These are phyloP conservation scores for Hippophae gyantsensis DNA, from an alignment of 306 rosid species.

Conservation along the genomic window DNA sequence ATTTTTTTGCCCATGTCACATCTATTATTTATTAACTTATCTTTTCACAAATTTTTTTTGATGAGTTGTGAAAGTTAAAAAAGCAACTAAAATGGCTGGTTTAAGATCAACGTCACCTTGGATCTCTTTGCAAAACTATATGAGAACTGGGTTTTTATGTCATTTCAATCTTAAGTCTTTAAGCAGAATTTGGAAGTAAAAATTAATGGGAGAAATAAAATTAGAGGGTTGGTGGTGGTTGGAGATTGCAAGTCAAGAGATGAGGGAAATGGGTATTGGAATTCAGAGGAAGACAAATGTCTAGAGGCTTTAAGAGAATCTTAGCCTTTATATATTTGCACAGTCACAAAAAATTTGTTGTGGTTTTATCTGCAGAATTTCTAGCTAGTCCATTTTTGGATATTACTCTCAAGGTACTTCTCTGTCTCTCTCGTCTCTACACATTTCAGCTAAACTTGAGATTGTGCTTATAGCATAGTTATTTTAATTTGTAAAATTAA, in stretches of 20 bases:
- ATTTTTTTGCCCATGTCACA: too few species aligned
- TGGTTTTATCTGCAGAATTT: slow-evolving; percentile 45
- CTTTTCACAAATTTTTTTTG: too few species aligned
- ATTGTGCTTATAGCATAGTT: too few species aligned
- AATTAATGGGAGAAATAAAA: slow-evolving; percentile 9
- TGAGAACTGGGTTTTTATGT: slow-evolving; percentile 13
- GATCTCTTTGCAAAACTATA: slow-evolving; percentile 4
- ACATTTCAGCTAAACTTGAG: too few species aligned
- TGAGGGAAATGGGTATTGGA: neutral
- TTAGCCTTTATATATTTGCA: slow-evolving; percentile 47
- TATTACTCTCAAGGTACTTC: slow-evolving; percentile 43
- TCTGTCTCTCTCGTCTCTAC: neutral
- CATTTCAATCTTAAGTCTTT: slow-evolving; percentile 3
- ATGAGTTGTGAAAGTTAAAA: too few species aligned
- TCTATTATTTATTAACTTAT: too few species aligned
- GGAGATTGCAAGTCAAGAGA: neutral
- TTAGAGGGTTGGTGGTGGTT: slow-evolving; percentile 3
- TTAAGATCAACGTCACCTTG: slow-evolving; percentile 22
- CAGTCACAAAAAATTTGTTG: slow-evolving; percentile 38
- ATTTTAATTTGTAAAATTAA: too few species aligned
- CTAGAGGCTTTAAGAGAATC: slow-evolving; percentile 52
- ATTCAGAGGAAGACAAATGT: slow-evolving; percentile 34
- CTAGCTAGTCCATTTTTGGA: slow-evolving; percentile 35
- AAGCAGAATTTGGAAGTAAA: slow-evolving; percentile 1
- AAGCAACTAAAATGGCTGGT: slow-evolving; percentile 20